These are phyloP conservation scores for Geosmithia putterillii DNA, from an alignment of 2,329 filamentous ascomycete genomes.

Conservation along the genomic window DNA sequence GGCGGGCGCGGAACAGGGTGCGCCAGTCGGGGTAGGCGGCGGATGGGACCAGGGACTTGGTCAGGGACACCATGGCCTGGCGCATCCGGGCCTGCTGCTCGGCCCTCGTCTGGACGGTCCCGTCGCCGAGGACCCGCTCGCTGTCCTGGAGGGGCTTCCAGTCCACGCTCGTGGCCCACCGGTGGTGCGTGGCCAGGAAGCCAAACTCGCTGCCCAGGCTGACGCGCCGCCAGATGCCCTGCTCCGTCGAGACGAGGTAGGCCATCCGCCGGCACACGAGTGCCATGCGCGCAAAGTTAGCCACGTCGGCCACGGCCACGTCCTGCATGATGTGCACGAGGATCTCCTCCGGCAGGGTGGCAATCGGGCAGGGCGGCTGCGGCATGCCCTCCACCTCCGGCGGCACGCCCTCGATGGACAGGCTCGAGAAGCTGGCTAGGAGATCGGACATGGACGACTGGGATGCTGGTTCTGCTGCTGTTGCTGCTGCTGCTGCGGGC, in stretches of 20 bases:
- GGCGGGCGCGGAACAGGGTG: slow-evolving; percentile 67
- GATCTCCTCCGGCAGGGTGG: slow-evolving; percentile 70
- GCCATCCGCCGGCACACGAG: slow-evolving; percentile 81
- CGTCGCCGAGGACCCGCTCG: slow-evolving; percentile 14
- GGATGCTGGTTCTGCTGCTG: slow-evolving; percentile 25
- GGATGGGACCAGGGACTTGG: slow-evolving; percentile 26
- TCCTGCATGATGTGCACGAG: slow-evolving; percentile 66
- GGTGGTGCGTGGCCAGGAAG: slow-evolving; percentile 73
- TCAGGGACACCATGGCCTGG: slow-evolving; percentile 8
- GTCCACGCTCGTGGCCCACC: slow-evolving; percentile 51
- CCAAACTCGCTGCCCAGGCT: slow-evolving; percentile 62
- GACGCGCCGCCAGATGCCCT: slow-evolving; percentile 73
- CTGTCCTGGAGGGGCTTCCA: slow-evolving; percentile 35
- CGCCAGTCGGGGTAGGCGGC: slow-evolving; percentile 41
- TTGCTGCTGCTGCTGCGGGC: too few relatives aligned
- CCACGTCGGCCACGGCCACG: slow-evolving; percentile 62
- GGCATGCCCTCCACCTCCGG: slow-evolving; percentile 61
- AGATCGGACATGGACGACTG: slow-evolving; percentile 42
- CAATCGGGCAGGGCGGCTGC: slow-evolving; percentile 68
- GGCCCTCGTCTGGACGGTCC: background rate
- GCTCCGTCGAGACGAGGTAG: slow-evolving; percentile 72
- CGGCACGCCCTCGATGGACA: slow-evolving; percentile 55
- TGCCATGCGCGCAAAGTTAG: slow-evolving; percentile 61
- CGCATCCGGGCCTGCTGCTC: too few relatives aligned
- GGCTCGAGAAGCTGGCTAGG: slow-evolving; percentile 59